Base-by-base conservation (phyloP, 2,329 filamentous ascomycete species). In the Colletotrichum chrysophilum region DNA sequence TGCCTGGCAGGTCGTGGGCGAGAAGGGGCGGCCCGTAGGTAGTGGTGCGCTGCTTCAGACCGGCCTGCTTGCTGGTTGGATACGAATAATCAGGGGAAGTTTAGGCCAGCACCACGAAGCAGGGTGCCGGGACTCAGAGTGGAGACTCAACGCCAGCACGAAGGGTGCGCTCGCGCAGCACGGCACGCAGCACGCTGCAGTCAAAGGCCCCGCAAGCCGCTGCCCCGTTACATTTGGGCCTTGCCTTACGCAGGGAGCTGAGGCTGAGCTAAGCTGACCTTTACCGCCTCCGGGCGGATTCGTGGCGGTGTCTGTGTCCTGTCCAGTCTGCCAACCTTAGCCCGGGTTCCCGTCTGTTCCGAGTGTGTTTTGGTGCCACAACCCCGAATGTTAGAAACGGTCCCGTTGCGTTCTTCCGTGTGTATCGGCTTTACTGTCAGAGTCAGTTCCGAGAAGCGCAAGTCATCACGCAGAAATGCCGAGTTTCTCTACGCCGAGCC, bases 81-180 rank as follows among this genome's bases (percentile, higher is more conserved):
- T 65, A 32, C n/a, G 43, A 60, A n/a, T 60, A 69, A 56, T 74
- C 70, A 76, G 70, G 70, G 65, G 70, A 66, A 67, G 62, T 65
- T 66, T 36, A 43, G 30, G 60, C 58, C 28, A 66, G 38, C 18
- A 30, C 24, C 38, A n/a, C 38, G 38, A 48, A 48, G 66, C 68
- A 71, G 62, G 72, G 62, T 52, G 43, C 43, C 43, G 43, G 43
- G 43, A 52, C 43, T 52, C n/a, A 52, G 58, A 61, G 30, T 56
- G 65, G 48, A 48, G 64, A 66, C 32, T 32, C 43, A 28, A 58
- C 16, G 24, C 24, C 24, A 26, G 26, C 55, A 30, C 26, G 55
- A 26, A 58, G 55, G 21, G 55, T 58, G 55, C n/a, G 43, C 43
- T 52, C n/a, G 43, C 43, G 43, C 43, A 52, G 43, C 43, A 52